Conservation (phyloP, 768 basidiomycete genomes). For the Dacryopinax spathularia region DNA sequence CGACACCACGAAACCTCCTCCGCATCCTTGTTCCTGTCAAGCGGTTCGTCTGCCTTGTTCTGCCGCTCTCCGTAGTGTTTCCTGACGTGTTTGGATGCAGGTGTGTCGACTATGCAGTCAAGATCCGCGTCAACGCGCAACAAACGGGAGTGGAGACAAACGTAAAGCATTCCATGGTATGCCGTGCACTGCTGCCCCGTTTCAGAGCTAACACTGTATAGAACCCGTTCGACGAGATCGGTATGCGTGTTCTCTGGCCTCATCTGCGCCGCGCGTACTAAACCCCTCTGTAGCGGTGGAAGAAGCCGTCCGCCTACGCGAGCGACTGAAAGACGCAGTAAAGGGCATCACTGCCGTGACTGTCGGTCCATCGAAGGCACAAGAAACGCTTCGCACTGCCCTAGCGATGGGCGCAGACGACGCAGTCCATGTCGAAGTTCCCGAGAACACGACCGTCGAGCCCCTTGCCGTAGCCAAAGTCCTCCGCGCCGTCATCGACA, state of each 20-base stretch:
- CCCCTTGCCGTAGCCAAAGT: constrained; percentile 85
- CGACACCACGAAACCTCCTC: constrained; percentile 53
- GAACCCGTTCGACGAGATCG: constrained; percentile 99
- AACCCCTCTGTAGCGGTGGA: constrained; percentile 57
- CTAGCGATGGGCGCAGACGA: constrained; percentile 96
- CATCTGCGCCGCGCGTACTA: neutral
- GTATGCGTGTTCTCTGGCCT: constrained; percentile 30
- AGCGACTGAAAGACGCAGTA: constrained; percentile 58
- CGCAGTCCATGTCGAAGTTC: constrained; percentile 77
- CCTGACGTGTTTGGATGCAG: constrained; percentile 27
- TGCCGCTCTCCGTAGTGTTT: neutral
- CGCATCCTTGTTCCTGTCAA: constrained; percentile 93
- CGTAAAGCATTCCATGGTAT: constrained; percentile 97
- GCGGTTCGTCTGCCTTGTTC: constrained; percentile 34
- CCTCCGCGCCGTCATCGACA: constrained; percentile 58
- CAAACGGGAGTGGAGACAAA: constrained; percentile 93
- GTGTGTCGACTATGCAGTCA: constrained; percentile 92
- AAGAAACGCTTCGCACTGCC: constrained; percentile 85
- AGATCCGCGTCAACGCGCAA: constrained; percentile 90
- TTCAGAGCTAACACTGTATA: constrained; percentile 21
- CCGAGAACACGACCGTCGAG: constrained; percentile 62
- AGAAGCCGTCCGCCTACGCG: constrained; percentile 90
- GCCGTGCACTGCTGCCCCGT: constrained; percentile 17
- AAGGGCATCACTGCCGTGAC: constrained; percentile 82
- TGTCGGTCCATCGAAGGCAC: constrained; percentile 82